Conservation (phyloP, 495 filamentous ascomycete genomes). For the Hypoxylon fragiforme region DNA sequence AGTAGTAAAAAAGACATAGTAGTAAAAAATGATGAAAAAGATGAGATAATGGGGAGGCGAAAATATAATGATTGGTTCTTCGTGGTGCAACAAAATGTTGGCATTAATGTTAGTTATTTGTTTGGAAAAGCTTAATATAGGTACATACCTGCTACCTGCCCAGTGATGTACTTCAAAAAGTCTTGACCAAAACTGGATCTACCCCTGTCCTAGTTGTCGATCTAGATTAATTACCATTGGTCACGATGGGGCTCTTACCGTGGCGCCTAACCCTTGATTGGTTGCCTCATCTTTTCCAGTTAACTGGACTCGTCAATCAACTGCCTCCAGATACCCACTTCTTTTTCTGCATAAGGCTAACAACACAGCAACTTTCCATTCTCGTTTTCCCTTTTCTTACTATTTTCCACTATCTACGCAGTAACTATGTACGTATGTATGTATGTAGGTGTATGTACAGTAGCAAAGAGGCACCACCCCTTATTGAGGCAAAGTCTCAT, state of each 20-base stretch:
- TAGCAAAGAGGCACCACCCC: too few species aligned
- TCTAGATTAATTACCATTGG: constrained; percentile 25
- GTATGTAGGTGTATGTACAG: not conserved
- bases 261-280: constrained; percentile 22
- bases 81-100: constrained; percentile 24
- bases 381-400: too few species aligned
- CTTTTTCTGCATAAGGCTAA: constrained; percentile 25
- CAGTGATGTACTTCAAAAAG: too few species aligned
- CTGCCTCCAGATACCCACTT: constrained; percentile 19
- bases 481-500: too few species aligned
- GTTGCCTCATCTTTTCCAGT: constrained; percentile 33
- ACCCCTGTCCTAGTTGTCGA: constrained; percentile 10
- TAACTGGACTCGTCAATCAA: constrained; percentile 32
- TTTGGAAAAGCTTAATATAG: too few species aligned
- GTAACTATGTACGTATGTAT: not conserved
- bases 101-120: constrained; percentile 21
- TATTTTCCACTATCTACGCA: not conserved
- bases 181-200: constrained; percentile 8
- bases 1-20: not conserved
- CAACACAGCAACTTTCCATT: constrained; percentile 14
- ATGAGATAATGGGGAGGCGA: constrained; percentile 11
- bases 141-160: too few species aligned
- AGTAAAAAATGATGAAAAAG: not conserved
- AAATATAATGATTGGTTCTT: constrained; percentile 22
- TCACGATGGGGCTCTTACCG: not conserved